phyloP scores from a whole-genome alignment of 352 stramenopile genomes.

The Pythium biforme region DNA sequence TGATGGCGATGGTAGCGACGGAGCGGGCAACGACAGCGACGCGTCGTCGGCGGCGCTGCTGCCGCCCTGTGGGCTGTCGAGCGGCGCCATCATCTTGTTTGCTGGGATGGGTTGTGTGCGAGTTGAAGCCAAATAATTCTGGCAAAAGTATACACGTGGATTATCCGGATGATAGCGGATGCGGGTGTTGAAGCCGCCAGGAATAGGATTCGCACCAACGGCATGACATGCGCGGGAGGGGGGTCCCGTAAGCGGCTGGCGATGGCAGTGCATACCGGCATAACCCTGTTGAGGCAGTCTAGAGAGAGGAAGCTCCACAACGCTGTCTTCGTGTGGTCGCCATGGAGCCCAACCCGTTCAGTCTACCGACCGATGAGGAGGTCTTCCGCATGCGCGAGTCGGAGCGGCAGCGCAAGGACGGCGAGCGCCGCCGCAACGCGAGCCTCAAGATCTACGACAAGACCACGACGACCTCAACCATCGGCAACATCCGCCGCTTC shows the following conservation, averaged over 20 bases:
- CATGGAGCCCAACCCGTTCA: slow-evolving; percentile 87
- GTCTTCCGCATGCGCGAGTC: slow-evolving; percentile 93
- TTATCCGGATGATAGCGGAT: slow-evolving; percentile 9
- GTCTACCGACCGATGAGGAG: slow-evolving; percentile 92
- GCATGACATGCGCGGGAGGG: neutral
- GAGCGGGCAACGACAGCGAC: neutral
- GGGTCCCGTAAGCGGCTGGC: too few species aligned
- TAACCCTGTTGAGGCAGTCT: too few species aligned
- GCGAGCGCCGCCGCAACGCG: slow-evolving; percentile 63
- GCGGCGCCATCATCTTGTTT: slow-evolving; percentile 37
- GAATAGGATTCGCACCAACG: neutral
- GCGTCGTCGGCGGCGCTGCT: neutral
- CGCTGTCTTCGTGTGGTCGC: too few species aligned
- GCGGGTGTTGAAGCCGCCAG: too few species aligned
- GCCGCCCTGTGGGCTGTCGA: slow-evolving; percentile 27
- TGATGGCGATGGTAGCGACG: neutral
- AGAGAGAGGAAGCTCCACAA: too few species aligned
- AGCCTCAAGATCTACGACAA: slow-evolving; percentile 91
- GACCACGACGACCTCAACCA: slow-evolving; percentile 71
- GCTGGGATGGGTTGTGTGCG: neutral
- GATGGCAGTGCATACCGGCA: too few species aligned
- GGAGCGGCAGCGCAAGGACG: slow-evolving; percentile 84
- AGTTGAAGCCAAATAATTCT: slow-evolving; percentile 6
- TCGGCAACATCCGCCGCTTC: slow-evolving; percentile 80
- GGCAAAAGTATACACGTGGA: neutral